A percentile compares a stretch with the other conserved stretches of the same genome.
These are phyloP conservation scores for Grigorovia jiainica DNA, from an alignment of 805 yeast genomes.

Conservation along the genomic window DNA sequence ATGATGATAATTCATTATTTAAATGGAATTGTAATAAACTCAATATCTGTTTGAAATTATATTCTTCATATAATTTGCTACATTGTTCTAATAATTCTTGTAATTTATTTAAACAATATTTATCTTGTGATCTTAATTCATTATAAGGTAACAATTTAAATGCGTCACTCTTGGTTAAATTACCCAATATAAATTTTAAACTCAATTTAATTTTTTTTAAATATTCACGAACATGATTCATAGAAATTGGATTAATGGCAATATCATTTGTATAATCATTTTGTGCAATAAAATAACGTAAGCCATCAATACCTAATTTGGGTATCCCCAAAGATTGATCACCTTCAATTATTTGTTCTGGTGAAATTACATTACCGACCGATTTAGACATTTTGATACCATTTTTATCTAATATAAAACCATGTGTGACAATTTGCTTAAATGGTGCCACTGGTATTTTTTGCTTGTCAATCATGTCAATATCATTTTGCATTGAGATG, in stretches of 20 bases:
- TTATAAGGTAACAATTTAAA: slow-evolving; percentile 31
- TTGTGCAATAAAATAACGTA: slow-evolving; percentile 84
- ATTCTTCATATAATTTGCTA: slow-evolving; percentile 39
- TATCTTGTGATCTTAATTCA: slow-evolving; percentile 43
- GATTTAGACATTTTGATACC: slow-evolving; percentile 93
- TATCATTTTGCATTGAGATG: slow-evolving; percentile 36
- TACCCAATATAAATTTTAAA: slow-evolving; percentile 73
- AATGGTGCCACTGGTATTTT: slow-evolving; percentile 45
- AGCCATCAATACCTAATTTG: slow-evolving; percentile 79
- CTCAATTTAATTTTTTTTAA: slow-evolving; percentile 77
- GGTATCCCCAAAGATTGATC: slow-evolving; percentile 40
- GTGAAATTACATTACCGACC: slow-evolving; percentile 70
- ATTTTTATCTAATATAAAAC: slow-evolving; percentile 79
- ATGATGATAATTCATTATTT: slow-evolving; percentile 66
- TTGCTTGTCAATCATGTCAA: slow-evolving; percentile 9
- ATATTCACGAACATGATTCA: slow-evolving; percentile 69
- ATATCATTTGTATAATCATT: slow-evolving; percentile 80
- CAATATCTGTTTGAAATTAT: slow-evolving; percentile 62
- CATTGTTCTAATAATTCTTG: slow-evolving; percentile 36
- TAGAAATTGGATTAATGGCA: slow-evolving; percentile 57
- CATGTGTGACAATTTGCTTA: slow-evolving; percentile 76
- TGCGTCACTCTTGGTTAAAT: slow-evolving; percentile 39
- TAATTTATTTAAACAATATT: slow-evolving; percentile 50
- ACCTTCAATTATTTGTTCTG: slow-evolving; percentile 59
- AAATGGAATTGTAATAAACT: slow-evolving; percentile 61